phyloP scores from a whole-genome alignment of 2,329 filamentous ascomycete genomes.

The Penicillium aurantiogriseum region DNA sequence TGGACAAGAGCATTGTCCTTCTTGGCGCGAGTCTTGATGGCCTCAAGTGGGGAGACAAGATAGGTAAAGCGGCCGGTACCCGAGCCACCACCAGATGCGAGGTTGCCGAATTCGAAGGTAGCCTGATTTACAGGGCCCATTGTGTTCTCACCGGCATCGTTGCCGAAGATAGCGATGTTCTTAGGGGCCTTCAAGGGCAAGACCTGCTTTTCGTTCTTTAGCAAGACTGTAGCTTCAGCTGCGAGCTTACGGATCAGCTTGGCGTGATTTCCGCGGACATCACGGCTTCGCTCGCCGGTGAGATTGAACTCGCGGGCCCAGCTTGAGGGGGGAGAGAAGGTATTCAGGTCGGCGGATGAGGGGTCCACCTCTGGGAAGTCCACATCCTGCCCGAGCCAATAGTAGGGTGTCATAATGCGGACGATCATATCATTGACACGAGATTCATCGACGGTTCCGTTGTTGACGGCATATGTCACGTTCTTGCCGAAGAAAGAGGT shows the following conservation, averaged over 20 bases:
- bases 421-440: slow-evolving; percentile 50
- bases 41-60: slow-evolving; percentile 29
- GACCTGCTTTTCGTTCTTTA: slow-evolving; percentile 51
- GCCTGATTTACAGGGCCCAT: slow-evolving; percentile 11
- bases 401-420: slow-evolving; percentile 50
- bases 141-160: slow-evolving; percentile 45
- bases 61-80: slow-evolving; percentile 25
- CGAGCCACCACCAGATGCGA: slow-evolving; percentile 20
- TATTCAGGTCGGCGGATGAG: slow-evolving; percentile 30
- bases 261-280: slow-evolving; percentile 71
- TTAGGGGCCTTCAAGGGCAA: slow-evolving; percentile 51
- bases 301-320: slow-evolving; percentile 19
- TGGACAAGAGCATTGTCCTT: slow-evolving; percentile 26
- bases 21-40: slow-evolving; percentile 26
- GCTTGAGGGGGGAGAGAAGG: slow-evolving; percentile 10
- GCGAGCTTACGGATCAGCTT: slow-evolving; percentile 69
- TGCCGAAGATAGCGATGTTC: slow-evolving; percentile 52
- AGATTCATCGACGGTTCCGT: slow-evolving; percentile 41
- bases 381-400: slow-evolving; percentile 45
- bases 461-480: slow-evolving; percentile 28
- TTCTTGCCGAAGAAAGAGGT: slow-evolving; percentile 22
- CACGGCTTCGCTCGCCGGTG: slow-evolving; percentile 17
- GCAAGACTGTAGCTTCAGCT: slow-evolving; percentile 73
- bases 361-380: slow-evolving; percentile 33
- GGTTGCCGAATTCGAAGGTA: slow-evolving; percentile 16